Evolutionary conservation across 345 rosid genomes (phyloP).

Genomic region (Brassica nigra): DNA sequence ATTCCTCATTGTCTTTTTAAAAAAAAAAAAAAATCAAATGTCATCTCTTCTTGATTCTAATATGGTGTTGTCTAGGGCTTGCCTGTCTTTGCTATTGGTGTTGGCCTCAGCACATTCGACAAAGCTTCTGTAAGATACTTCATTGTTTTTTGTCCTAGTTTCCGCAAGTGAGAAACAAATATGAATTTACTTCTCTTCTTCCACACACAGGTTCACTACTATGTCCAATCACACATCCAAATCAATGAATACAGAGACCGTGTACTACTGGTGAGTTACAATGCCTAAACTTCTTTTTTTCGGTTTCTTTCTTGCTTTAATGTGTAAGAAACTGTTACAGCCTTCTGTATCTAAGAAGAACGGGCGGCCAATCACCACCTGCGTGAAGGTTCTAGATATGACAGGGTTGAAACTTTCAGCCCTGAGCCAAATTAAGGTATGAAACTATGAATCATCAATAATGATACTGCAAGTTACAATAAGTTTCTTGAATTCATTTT

Average conservation of each 20-base stretch:
- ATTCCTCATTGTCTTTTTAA: not conserved
- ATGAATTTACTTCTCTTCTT: slow-evolving; percentile 3
- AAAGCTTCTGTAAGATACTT: slow-evolving; percentile 83
- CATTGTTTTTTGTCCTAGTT: slow-evolving; percentile 8
- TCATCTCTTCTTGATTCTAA: not conserved
- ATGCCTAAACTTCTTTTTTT: not conserved
- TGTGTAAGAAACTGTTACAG: slow-evolving; percentile 43
- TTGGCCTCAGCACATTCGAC: slow-evolving; percentile 84
- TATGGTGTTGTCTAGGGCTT: slow-evolving; percentile 60
- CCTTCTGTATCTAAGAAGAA: slow-evolving; percentile 75
- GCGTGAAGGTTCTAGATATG: slow-evolving; percentile 92
- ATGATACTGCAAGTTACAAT: not conserved
- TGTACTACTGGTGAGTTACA: slow-evolving; percentile 72
- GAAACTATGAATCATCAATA: not conserved
- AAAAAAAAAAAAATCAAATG: too few species aligned
- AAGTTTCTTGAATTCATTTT: slow-evolving; percentile 5
- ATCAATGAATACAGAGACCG: slow-evolving; percentile 92
- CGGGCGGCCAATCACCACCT: slow-evolving; percentile 79
- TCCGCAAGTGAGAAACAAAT: not conserved
- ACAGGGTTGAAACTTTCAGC: slow-evolving; percentile 91
- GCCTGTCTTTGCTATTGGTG: slow-evolving; percentile 83
- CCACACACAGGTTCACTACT: slow-evolving; percentile 72
- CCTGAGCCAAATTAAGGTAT: slow-evolving; percentile 82
- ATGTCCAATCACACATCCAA: slow-evolving; percentile 94
- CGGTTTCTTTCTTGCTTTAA: slow-evolving; percentile 3